phyloP scores from a whole-genome alignment of 2,329 filamentous ascomycete genomes.

The Fusarium devonianum region DNA sequence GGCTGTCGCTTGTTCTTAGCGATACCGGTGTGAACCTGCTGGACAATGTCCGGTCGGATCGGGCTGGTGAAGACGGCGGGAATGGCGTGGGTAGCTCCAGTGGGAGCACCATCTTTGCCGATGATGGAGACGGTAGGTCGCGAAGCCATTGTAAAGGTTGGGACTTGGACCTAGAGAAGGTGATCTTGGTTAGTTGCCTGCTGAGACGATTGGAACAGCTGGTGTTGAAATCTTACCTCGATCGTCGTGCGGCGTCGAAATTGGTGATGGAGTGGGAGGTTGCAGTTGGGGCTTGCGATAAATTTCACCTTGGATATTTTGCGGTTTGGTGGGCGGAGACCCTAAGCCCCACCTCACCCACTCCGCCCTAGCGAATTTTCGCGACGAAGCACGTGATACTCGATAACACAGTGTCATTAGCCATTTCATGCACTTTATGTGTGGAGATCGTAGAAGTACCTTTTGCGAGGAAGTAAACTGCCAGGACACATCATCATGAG shows the following conservation, averaged over 20 bases:
- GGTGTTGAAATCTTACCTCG: constrained; percentile 46
- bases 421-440: background rate
- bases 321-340: constrained; percentile 51
- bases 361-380: constrained; percentile 42
- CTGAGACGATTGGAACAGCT: constrained; percentile 15
- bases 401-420: constrained; percentile 1
- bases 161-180: constrained; percentile 47
- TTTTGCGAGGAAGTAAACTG: too few species aligned
- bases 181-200: constrained; percentile 30
- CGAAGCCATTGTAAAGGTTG: constrained; percentile 78
- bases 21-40: constrained; percentile 98
- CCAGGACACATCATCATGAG: too few species aligned
- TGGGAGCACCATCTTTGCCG: constrained; percentile 92
- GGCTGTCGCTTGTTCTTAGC: constrained; percentile 99
- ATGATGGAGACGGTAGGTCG: constrained; percentile 98
- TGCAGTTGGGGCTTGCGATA: constrained; percentile 44
- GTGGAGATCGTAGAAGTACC: too few species aligned
- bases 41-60: constrained; percentile 98
- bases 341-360: constrained; percentile 47
- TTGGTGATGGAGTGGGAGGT: constrained; percentile 47
- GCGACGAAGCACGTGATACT: constrained; percentile 23
- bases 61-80: constrained; percentile 97
- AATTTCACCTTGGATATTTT: constrained; percentile 51
- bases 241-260: constrained; percentile 52
- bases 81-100: constrained; percentile 87